Conservation (phyloP, 2,329 filamentous ascomycete species). For the Aureobasidium uvarum region DNA sequence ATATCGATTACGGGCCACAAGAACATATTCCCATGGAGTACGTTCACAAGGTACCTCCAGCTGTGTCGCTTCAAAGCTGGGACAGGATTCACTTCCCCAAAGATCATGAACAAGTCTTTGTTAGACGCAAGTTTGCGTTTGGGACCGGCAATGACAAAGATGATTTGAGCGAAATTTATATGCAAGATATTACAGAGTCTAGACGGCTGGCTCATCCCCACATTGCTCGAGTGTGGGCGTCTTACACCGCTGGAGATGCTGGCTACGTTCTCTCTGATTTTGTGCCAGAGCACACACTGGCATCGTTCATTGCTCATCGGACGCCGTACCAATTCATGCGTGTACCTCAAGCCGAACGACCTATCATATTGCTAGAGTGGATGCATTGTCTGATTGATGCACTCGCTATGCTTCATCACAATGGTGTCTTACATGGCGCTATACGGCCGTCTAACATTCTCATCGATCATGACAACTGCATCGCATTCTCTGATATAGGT, state of each 20-base stretch:
- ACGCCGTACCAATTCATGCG: slow-evolving; percentile 62
- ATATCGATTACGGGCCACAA: slow-evolving; percentile 63
- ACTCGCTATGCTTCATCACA: slow-evolving; percentile 64
- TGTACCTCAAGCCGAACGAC: slow-evolving; percentile 59
- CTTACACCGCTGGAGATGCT: slow-evolving; percentile 63
- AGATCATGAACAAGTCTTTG: slow-evolving; percentile 54
- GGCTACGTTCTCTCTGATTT: slow-evolving; percentile 68
- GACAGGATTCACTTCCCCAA: slow-evolving; percentile 65
- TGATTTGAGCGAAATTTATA: slow-evolving; percentile 44
- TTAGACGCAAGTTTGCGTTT: slow-evolving; percentile 38
- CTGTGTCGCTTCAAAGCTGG: slow-evolving; percentile 49
- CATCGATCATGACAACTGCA: slow-evolving; percentile 62
- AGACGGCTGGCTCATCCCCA: slow-evolving; percentile 64
- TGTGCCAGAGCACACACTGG: slow-evolving; percentile 64
- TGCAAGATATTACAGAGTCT: slow-evolving; percentile 60
- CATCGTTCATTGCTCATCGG: slow-evolving; percentile 62
- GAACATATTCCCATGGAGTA: slow-evolving; percentile 69
- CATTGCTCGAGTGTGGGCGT: slow-evolving; percentile 67
- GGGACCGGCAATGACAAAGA: slow-evolving; percentile 32
- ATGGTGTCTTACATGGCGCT: slow-evolving; percentile 62
- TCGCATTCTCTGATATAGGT: slow-evolving; percentile 65
- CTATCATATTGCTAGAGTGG: slow-evolving; percentile 66
- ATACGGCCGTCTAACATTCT: slow-evolving; percentile 71
- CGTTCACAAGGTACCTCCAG: slow-evolving; percentile 58
- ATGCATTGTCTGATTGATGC: slow-evolving; percentile 70